Evolutionary conservation across 1,139 yeast genomes (phyloP), one percentile per base, ranked within the genome.

Genomic region (Barnettozyma hawaiiensis): DNA sequence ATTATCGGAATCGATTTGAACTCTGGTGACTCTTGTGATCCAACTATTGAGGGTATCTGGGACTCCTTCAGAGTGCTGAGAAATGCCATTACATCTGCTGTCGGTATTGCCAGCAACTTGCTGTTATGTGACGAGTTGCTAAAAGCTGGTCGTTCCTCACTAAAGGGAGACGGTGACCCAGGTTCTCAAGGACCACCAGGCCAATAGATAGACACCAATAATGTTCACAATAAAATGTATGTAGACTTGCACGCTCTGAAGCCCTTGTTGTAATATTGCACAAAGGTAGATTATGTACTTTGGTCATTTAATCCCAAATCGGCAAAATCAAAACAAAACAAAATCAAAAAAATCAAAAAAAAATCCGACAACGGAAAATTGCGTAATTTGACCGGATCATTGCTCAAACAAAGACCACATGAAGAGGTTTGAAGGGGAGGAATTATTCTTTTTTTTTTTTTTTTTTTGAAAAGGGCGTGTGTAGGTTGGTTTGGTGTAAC

Each of bases 11-110:
- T 94, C 45, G 96, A 94, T 62, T 74, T 94, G 54, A 76, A 78
- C 48, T 76, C 92, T 12, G 99, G 99, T 35, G 97, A 90, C 59
- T 95, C 97, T 42, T 83, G 92, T 77, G 97, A 92, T 61, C 97
- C 98, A 37, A 73, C 87, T 9, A 76, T 85, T 44, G 96, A 87
- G 61, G 98, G 98, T 48, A 78, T 94, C 47, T 94, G 96, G 95
- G 99, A 94, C 66, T 85, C 95, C 29, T 92, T 78, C 70, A 73
- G 98, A 54, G 98, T 92, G 35, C 69, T 92, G 48, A 79, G 98
- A 68, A 92, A 94, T 63, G 96, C 96, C 21, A 71, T 94, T 44
- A 81, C 90, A 42, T 81, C 95, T 41, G 96, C 97, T 34, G 84
- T 95, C 5, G 96, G 97, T 44, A 94, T 94, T 59, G 92, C 98